Evolutionary conservation across 1,284 basidiomycete species (phyloP), one percentile per base, ranked within the genome.

Genomic region (Cryptococcus sp.): DNA sequence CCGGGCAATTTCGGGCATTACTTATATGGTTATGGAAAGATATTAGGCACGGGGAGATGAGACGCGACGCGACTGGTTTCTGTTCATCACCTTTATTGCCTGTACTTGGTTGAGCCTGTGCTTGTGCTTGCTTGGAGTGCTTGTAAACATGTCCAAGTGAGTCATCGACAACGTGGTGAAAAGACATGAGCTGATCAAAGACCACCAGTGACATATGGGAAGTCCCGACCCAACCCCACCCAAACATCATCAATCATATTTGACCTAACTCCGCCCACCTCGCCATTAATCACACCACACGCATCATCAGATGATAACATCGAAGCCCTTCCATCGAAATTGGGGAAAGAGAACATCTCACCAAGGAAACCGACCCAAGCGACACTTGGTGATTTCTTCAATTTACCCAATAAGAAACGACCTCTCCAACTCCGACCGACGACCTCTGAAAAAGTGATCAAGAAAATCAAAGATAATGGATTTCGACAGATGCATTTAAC

Each of bases 401-500:
- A 52, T 14, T 41, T 59, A 2, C n/a, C 51, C n/a, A 52, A 50
- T 40, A 45, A 28, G 22, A 61, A 52, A 49, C 51, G 46, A 21
- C 55, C 53, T 37, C 49, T 50, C 21, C 49, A 52, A 46, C 5
- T 39, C 36, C 14, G 36, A 39, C 7, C 18, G 7, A n/a, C n/a
- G n/a, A n/a, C n/a, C n/a, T n/a, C n/a, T n/a, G n/a, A n/a, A 39
- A 39, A 39, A 19, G 18, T 19, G 14, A 14, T 39, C 36, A 39
- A 39, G 39, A n/a, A 39, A 21, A 4, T 37, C 22, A 24, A 60
- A 56, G 41, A 24, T 16, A 49, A 49, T 31, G 21, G 51, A 9
- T 50, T 63, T 10, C 64, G 61, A 2, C 67, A 72, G 53, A 53
- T 64, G 44, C 66, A 68, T 40, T 60, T 73, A 23, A 64, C 63